Percentiles rank a stretch among this genome's conserved stretches.
Conservation (phyloP, 78 protist genomes). For the Isochrysis galbana region DNA sequence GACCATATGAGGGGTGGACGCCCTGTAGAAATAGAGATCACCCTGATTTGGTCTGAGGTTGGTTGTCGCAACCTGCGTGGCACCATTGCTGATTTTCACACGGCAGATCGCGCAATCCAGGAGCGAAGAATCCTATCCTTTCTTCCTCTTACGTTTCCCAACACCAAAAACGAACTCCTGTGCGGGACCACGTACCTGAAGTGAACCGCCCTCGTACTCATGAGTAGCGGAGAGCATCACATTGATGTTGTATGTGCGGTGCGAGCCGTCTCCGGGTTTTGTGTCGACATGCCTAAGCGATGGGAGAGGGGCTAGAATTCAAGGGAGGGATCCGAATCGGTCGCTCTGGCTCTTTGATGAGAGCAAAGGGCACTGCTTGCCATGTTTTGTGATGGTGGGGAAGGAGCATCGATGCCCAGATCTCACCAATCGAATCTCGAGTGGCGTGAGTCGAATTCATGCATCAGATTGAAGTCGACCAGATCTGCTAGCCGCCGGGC, state of each 20-base stretch:
- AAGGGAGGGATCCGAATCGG: not conserved
- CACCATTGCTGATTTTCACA: no score
- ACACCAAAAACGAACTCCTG: not conserved
- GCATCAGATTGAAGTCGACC: not conserved
- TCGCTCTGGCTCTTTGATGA: no score
- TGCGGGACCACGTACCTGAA: not conserved
- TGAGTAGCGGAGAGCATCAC: not conserved
- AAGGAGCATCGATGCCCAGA: no score
- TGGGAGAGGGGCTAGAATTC: no score
- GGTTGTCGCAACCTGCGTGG: not conserved
- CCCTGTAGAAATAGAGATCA: not conserved
- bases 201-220: not conserved
- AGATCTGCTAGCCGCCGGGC: not conserved
- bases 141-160: not conserved
- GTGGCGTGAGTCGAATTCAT: not conserved
- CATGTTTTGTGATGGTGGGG: no score
- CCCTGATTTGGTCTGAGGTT: not conserved
- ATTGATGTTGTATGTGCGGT: not conserved
- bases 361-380: no score
- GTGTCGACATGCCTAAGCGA: constrained; percentile 14
- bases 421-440: not conserved
- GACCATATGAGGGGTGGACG: not conserved
- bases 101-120: no score
- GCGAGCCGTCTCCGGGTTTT: not conserved
- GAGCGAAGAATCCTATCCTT: not conserved